Conservation (phyloP, 805 yeast species). For the Teunomyces pallodes region DNA sequence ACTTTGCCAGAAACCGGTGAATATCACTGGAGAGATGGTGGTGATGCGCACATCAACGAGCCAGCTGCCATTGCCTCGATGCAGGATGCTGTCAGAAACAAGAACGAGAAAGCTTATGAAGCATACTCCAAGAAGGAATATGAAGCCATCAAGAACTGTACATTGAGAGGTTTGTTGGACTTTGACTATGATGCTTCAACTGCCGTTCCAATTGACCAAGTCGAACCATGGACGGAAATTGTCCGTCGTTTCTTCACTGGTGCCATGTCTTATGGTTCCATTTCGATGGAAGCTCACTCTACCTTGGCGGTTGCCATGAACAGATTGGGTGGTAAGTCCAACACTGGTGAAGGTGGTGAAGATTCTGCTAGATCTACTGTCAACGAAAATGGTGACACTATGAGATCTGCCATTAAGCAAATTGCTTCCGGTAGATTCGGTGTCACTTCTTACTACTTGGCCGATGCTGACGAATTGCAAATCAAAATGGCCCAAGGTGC, state of each 20-base stretch:
- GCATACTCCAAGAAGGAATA: slow-evolving; percentile 85
- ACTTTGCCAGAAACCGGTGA: slow-evolving; percentile 94
- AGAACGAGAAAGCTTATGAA: slow-evolving; percentile 89
- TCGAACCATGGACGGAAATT: slow-evolving; percentile 99
- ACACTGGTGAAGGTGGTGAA: slow-evolving; percentile 99
- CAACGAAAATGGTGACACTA: slow-evolving; percentile 87
- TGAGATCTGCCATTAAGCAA: slow-evolving; percentile 98
- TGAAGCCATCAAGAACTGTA: slow-evolving; percentile 89
- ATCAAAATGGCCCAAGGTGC: slow-evolving; percentile 99
- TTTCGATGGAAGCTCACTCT: slow-evolving; percentile 97
- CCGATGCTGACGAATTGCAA: slow-evolving; percentile 97
- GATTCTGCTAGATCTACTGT: slow-evolving; percentile 86
- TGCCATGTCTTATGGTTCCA: slow-evolving; percentile 99
- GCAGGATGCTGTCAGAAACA: slow-evolving; percentile 98
- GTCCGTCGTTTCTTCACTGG: slow-evolving; percentile 98
- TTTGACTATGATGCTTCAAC: slow-evolving; percentile 72
- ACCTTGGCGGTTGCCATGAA: slow-evolving; percentile 98
- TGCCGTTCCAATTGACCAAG: slow-evolving; percentile 92
- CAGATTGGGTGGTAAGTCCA: slow-evolving; percentile 94
- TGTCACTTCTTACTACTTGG: slow-evolving; percentile 89
- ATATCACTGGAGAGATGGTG: slow-evolving; percentile 98
- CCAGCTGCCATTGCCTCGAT: slow-evolving; percentile 93
- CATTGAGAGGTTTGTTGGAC: slow-evolving; percentile 90
- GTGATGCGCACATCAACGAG: slow-evolving; percentile 91
- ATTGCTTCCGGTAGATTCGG: slow-evolving; percentile 98